Percentiles rank a stretch among this genome's conserved stretches.
These are phyloP conservation scores for Rhizophora mangle DNA, from an alignment of 345 rosid species.

Conservation along the genomic window DNA sequence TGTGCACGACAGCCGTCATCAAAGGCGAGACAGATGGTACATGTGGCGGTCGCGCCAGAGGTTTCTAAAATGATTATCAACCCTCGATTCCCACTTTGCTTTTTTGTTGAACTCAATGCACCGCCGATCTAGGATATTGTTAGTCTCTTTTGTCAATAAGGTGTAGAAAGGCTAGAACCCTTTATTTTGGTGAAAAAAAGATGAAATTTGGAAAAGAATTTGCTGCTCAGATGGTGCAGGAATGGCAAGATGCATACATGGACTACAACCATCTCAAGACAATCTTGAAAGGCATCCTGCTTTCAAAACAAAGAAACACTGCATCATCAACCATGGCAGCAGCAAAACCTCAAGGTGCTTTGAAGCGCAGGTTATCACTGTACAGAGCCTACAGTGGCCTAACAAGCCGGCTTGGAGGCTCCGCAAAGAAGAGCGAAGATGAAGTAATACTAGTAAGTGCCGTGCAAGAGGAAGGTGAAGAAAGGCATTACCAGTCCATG, in stretches of 20 bases:
- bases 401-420: constrained; percentile 29
- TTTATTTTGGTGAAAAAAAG: not conserved
- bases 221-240: constrained; percentile 65
- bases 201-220: constrained; percentile 90
- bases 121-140: not conserved
- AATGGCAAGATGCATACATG: constrained; percentile 87
- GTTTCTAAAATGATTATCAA: too few relatives aligned
- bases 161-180: not conserved
- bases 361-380: constrained; percentile 38
- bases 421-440: constrained; percentile 45
- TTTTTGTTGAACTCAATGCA: not conserved
- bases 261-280: constrained; percentile 61
- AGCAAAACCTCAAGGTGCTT: constrained; percentile 11
- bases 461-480: constrained; percentile 20
- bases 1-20: constrained; percentile 1
- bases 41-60: too few relatives aligned
- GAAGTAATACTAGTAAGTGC: constrained; percentile 50
- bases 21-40: not conserved
- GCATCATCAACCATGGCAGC: constrained; percentile 14
- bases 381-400: constrained; percentile 85
- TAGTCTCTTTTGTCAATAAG: not conserved
- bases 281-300: constrained; percentile 45
- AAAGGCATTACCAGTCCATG: constrained; percentile 36
- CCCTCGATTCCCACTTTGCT: too few relatives aligned
- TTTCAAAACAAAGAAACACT: constrained; percentile 18